Evolutionary conservation across 1,139 yeast genomes (phyloP).

Genomic region (Protomyces gravidus): DNA sequence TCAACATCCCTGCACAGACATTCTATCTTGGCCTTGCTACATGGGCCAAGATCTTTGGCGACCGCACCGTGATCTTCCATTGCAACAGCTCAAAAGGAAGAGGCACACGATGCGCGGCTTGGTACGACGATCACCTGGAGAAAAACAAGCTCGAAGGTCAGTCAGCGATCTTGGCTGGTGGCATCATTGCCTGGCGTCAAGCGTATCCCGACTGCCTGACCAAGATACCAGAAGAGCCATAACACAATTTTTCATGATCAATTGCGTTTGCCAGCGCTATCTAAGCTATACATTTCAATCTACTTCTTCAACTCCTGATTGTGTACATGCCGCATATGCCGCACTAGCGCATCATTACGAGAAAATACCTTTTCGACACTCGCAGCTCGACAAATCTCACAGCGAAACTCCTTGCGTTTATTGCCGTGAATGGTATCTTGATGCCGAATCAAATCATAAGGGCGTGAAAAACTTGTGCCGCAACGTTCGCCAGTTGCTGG

Average conservation of each 20-base stretch:
- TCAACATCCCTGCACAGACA: slow-evolving; percentile 22
- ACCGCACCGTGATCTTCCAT: slow-evolving; percentile 21
- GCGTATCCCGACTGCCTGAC: background rate
- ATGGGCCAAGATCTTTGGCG: slow-evolving; percentile 19
- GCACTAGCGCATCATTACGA: slow-evolving; percentile 87
- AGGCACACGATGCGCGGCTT: slow-evolving; percentile 21
- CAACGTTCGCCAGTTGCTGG: slow-evolving; percentile 63
- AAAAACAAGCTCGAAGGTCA: slow-evolving; percentile 15
- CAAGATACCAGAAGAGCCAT: background rate
- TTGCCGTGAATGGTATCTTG: slow-evolving; percentile 94
- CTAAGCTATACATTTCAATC: background rate
- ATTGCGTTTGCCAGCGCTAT: background rate
- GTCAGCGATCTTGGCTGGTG: slow-evolving; percentile 19
- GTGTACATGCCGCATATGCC: slow-evolving; percentile 51
- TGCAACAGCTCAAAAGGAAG: slow-evolving; percentile 8
- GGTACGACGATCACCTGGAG: slow-evolving; percentile 22
- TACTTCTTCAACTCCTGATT: slow-evolving; percentile 1
- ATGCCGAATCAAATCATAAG: slow-evolving; percentile 89
- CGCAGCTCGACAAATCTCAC: slow-evolving; percentile 59
- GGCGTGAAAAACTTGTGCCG: slow-evolving; percentile 80
- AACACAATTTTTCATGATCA: background rate
- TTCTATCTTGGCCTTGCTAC: slow-evolving; percentile 8
- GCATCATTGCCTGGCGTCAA: slow-evolving; percentile 16
- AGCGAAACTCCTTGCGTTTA: slow-evolving; percentile 77
- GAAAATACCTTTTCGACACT: slow-evolving; percentile 77